These are phyloP conservation scores for Mucor piriformis DNA, from an alignment of 371 early-diverging fungal genomes.

Conservation along the genomic window DNA sequence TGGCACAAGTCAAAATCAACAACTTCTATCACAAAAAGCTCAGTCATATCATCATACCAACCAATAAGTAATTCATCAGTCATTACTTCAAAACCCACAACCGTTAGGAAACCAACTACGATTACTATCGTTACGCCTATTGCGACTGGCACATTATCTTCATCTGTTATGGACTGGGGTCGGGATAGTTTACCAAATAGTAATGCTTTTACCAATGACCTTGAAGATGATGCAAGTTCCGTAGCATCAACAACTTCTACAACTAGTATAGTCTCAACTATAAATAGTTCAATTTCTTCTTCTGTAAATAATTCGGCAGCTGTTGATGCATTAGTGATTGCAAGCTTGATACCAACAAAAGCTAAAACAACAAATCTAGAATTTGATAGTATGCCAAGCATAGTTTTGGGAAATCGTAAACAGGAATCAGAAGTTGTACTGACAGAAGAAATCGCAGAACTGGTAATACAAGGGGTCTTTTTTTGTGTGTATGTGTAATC, in stretches of 20 bases:
- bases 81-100: not conserved
- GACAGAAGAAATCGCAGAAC: conserved; percentile 50
- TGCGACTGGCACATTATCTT: conserved; percentile 1
- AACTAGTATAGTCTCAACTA: conserved; percentile 8
- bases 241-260: conserved; percentile 10
- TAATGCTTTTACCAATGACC: not conserved
- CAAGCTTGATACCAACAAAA: conserved; percentile 17
- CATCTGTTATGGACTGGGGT: conserved; percentile 17
- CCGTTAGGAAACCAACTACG: conserved; percentile 13
- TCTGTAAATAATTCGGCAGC: conserved; percentile 18
- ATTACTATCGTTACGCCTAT: conserved; percentile 18
- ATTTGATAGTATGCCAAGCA: conserved; percentile 39
- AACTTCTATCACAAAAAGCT: conserved; percentile 34
- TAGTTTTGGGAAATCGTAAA: conserved; percentile 41
- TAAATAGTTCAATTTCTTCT: conserved; percentile 6
- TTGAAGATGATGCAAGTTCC: conserved; percentile 18
- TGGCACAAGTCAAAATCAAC: conserved; percentile 33
- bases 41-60: conserved; percentile 30
- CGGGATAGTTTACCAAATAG: not conserved
- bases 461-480: conserved; percentile 29
- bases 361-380: conserved; percentile 3
- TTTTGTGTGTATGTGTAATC: too few species aligned
- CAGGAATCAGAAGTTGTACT: conserved; percentile 51
- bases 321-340: conserved; percentile 24
- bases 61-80: conserved; percentile 2